Evolutionary conservation across 1,284 basidiomycete species (phyloP).

Genomic region (Puccinia brachypodii): DNA sequence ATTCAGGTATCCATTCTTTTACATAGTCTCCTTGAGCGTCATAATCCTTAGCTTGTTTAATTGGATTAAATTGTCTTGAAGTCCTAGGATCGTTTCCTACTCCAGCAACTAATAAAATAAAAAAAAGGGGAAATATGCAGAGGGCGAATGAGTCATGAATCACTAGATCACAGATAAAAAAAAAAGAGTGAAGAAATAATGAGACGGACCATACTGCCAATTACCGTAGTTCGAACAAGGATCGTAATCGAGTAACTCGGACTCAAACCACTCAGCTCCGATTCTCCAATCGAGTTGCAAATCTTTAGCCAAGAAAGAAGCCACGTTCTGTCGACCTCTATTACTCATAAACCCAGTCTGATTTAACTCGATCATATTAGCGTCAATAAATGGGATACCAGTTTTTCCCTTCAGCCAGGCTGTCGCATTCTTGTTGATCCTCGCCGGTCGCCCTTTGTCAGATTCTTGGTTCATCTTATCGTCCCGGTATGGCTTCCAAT

Average conservation of each 20-base stretch:
- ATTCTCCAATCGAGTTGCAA: constrained; percentile 63
- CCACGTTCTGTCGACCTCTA: constrained; percentile 64
- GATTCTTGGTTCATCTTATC: constrained; percentile 53
- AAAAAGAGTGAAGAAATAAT: not conserved
- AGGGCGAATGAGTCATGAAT: not conserved
- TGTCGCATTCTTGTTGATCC: constrained; percentile 51
- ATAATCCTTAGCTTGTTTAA: constrained; percentile 64
- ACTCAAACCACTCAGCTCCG: constrained; percentile 63
- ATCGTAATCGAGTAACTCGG: constrained; percentile 61
- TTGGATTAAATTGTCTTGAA: constrained; percentile 63
- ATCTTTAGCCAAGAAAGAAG: constrained; percentile 63
- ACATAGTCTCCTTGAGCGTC: constrained; percentile 62
- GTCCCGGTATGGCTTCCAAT: constrained; percentile 56
- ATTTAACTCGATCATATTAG: constrained; percentile 62
- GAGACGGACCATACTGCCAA: constrained; percentile 57
- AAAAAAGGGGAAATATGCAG: too few relatives aligned
- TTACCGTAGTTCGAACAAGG: constrained; percentile 59
- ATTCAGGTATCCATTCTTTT: constrained; percentile 61
- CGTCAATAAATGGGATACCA: constrained; percentile 64
- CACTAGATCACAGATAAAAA: not conserved
- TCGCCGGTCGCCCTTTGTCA: constrained; percentile 47
- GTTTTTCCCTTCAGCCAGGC: constrained; percentile 62
- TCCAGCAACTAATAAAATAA: constrained; percentile 57
- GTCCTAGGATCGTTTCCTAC: constrained; percentile 64
- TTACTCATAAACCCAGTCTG: constrained; percentile 64